phyloP scores from a whole-genome alignment of 73 alveolate species.

The Blepharisma stoltei region DNA sequence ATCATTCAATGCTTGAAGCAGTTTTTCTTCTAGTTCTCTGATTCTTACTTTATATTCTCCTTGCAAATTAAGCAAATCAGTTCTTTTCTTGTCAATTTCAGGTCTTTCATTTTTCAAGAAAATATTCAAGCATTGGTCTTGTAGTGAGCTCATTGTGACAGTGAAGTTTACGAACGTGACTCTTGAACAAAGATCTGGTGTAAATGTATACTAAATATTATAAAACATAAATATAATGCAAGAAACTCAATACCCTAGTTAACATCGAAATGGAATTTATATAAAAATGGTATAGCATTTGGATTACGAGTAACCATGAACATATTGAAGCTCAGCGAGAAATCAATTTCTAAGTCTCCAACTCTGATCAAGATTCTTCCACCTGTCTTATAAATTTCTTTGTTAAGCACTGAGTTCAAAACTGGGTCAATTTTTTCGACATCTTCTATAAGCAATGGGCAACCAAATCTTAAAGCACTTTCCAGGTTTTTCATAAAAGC shows the following conservation, averaged over 20 bases:
- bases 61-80: slow-evolving; percentile 89
- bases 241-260: neutral
- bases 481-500: slow-evolving; percentile 97
- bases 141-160: slow-evolving; percentile 94
- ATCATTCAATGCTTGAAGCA: slow-evolving; percentile 91
- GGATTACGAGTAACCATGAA: slow-evolving; percentile 97
- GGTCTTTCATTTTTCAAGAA: slow-evolving; percentile 97
- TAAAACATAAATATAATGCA: slow-evolving; percentile 39
- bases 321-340: slow-evolving; percentile 93
- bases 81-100: slow-evolving; percentile 93
- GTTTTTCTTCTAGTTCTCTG: slow-evolving; percentile 95
- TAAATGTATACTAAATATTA: too few relatives aligned
- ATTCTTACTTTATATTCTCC: slow-evolving; percentile 91
- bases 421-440: slow-evolving; percentile 99
- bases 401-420: slow-evolving; percentile 94
- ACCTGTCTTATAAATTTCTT: slow-evolving; percentile 97
- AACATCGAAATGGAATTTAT: neutral
- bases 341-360: slow-evolving; percentile 99
- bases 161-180: slow-evolving; percentile 99
- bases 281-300: too few relatives aligned
- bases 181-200: slow-evolving; percentile 99
- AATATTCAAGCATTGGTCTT: slow-evolving; percentile 94
- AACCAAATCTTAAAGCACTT: slow-evolving; percentile 97
- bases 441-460: slow-evolving; percentile 97
- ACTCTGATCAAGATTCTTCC: slow-evolving; percentile 97